These are phyloP conservation scores for Leavenworthia alabamica DNA, from an alignment of 345 rosid genomes.

Conservation along the genomic window DNA sequence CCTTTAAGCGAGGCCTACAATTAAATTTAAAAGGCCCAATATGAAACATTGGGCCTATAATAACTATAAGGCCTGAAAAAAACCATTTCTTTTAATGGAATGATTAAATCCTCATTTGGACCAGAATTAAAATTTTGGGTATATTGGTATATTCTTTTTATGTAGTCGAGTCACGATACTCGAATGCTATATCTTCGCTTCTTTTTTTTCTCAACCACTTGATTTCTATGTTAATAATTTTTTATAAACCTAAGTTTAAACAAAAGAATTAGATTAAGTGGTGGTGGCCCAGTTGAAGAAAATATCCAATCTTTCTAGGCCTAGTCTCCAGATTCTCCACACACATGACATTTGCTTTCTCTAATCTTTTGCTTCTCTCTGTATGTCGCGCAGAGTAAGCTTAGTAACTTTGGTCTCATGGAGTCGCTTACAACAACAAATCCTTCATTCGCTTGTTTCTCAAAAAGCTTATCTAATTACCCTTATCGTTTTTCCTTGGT, in stretches of 20 bases:
- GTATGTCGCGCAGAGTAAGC: slow-evolving; percentile 37
- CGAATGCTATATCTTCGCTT: slow-evolving; percentile 34
- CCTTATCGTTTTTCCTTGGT: slow-evolving; percentile 25
- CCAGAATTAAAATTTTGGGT: too few species aligned
- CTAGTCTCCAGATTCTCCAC: slow-evolving; percentile 13
- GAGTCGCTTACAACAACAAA: slow-evolving; percentile 37
- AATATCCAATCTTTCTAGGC: slow-evolving; percentile 17
- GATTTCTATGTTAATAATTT: slow-evolving; percentile 10
- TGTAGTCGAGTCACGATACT: not conserved
- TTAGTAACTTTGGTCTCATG: slow-evolving; percentile 27
- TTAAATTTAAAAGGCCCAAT: not conserved
- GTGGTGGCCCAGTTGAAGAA: not conserved
- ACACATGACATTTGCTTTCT: too few species aligned
- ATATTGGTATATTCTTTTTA: too few species aligned
- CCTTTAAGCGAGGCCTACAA: not conserved
- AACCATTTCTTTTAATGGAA: not conserved
- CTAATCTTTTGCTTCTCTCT: too few species aligned
- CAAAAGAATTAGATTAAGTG: not conserved
- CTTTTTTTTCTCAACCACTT: slow-evolving; percentile 25
- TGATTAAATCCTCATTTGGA: too few species aligned
- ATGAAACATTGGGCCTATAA: not conserved
- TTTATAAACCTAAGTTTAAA: not conserved
- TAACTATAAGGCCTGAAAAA: not conserved
- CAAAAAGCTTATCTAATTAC: slow-evolving; percentile 15
- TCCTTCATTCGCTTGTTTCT: slow-evolving; percentile 29